Conservation (phyloP, 2,329 filamentous ascomycete genomes). For the Cercospora brassicicola region DNA sequence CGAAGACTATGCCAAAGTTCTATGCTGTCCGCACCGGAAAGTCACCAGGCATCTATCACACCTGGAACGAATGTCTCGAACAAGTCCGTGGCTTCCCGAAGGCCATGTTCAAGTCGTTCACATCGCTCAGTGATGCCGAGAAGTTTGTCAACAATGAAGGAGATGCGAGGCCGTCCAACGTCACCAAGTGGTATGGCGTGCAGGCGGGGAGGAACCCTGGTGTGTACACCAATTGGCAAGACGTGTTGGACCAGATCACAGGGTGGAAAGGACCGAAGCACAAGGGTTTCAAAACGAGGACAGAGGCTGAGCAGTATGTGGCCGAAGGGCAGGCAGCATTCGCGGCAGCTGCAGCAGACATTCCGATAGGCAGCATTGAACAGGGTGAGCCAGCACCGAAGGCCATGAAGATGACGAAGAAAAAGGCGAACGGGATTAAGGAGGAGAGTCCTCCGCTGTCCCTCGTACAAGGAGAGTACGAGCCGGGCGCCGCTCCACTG, state of each 20-base stretch:
- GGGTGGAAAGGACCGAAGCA: constrained; percentile 67
- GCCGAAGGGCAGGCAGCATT: constrained; percentile 33
- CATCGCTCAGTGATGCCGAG: constrained; percentile 70
- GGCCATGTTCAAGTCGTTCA: constrained; percentile 69
- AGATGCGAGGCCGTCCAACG: constrained; percentile 21
- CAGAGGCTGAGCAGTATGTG: constrained; percentile 79
- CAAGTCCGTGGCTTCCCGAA: constrained; percentile 62
- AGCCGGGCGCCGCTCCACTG: constrained; percentile 57
- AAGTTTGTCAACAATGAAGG: constrained; percentile 67
- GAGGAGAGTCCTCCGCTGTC: constrained; percentile 25
- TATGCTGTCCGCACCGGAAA: constrained; percentile 64
- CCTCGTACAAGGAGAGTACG: constrained; percentile 41
- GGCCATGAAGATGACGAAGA: constrained; percentile 44
- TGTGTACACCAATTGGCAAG: constrained; percentile 66
- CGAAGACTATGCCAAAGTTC: constrained; percentile 52
- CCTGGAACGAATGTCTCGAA: constrained; percentile 61
- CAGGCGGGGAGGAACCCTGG: constrained; percentile 59
- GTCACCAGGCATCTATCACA: constrained; percentile 62
- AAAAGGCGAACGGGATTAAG: constrained; percentile 35
- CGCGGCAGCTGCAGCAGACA: constrained; percentile 12
- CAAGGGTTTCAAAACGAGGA: constrained; percentile 49
- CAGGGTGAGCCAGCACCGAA: constrained; percentile 37
- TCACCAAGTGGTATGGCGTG: constrained; percentile 60
- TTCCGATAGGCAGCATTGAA: constrained; percentile 27
- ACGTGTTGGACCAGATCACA: constrained; percentile 70